Evolutionary conservation across 345 rosid genomes (phyloP).

Genomic region (Lepidium didymum): DNA sequence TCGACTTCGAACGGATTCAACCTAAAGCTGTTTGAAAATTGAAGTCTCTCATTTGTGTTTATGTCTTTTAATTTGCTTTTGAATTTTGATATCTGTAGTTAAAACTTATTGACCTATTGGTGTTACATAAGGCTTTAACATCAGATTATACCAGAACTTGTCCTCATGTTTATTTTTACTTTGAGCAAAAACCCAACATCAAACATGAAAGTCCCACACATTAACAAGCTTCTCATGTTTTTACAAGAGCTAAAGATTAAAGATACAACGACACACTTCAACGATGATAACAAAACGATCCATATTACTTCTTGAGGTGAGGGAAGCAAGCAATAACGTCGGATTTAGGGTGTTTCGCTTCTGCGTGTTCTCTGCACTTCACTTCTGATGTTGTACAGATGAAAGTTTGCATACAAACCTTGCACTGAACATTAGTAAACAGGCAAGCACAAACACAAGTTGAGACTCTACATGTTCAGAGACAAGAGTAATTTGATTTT

Average conservation of each 20-base stretch:
- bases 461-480: no score
- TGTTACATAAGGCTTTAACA: background rate
- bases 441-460: no score
- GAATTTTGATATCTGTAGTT: background rate
- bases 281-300: background rate
- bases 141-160: background rate
- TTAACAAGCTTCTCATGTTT: background rate
- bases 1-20: slow-evolving; percentile 89
- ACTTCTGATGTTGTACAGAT: slow-evolving; percentile 70
- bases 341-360: slow-evolving; percentile 61
- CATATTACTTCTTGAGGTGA: slow-evolving; percentile 51
- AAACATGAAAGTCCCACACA: background rate
- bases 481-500: no score
- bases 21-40: slow-evolving; percentile 63
- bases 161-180: background rate
- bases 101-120: background rate
- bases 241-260: background rate
- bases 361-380: slow-evolving; percentile 68
- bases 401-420: slow-evolving; percentile 83
- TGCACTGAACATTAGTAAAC: slow-evolving; percentile 37
- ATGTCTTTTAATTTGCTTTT: slow-evolving; percentile 3
- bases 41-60: background rate
- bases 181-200: no score
- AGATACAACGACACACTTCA: background rate
- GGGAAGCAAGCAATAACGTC: slow-evolving; percentile 52